These are phyloP conservation scores for Conticribra weissflogii DNA, from an alignment of 108 stramenopile species.

Conservation along the genomic window DNA sequence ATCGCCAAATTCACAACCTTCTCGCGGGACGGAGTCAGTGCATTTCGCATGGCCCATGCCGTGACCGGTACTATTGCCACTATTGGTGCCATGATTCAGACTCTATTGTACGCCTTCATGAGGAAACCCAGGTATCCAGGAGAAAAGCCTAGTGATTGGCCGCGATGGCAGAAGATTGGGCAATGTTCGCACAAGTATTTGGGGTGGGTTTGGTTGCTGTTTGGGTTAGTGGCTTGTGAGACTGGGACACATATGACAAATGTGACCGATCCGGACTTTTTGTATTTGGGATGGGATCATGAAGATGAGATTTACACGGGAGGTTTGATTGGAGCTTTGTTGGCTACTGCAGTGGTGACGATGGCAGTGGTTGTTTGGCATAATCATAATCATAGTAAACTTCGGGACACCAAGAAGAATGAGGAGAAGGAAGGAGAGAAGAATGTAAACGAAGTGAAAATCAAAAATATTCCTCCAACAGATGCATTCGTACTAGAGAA, in stretches of 20 bases:
- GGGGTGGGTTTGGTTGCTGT: constrained; percentile 4
- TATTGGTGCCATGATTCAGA: not conserved
- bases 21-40: not conserved
- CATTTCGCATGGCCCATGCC: constrained; percentile 17
- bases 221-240: constrained; percentile 8
- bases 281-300: constrained; percentile 2
- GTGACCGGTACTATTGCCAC: constrained; percentile 17
- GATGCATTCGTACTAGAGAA: no score
- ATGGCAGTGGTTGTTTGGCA: not conserved
- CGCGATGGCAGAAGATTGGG: constrained; percentile 1
- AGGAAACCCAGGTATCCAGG: not conserved
- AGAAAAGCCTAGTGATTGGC: not conserved
- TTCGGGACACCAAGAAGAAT: no score
- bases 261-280: not conserved
- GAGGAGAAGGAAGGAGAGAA: no score
- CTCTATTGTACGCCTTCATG: not conserved
- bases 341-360: constrained; percentile 12
- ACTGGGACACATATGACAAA: constrained; percentile 15
- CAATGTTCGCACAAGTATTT: not conserved
- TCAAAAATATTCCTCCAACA: no score
- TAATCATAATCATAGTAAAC: not conserved
- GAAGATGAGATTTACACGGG: constrained; percentile 9
- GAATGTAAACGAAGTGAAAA: no score
- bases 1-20: constrained; percentile 1
- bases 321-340: constrained; percentile 10